Evolutionary conservation across 2,329 filamentous ascomycete species (phyloP).

Genomic region (Fusarium sp.): DNA sequence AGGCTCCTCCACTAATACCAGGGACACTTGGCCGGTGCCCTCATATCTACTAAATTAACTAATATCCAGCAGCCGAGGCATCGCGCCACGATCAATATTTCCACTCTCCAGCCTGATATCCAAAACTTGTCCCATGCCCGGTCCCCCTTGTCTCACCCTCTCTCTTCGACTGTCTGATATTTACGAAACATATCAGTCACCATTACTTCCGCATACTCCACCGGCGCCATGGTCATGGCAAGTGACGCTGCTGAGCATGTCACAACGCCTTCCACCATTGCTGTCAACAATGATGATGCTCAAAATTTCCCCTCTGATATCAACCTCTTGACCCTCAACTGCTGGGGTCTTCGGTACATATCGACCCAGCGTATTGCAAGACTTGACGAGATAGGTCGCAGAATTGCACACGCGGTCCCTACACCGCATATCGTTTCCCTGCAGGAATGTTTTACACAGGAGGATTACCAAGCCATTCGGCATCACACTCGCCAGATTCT

Average conservation of each 20-base stretch:
- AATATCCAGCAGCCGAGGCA: constrained; percentile 30
- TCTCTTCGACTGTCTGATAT: neutral
- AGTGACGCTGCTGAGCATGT: constrained; percentile 30
- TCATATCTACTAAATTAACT: constrained; percentile 27
- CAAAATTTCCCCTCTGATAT: constrained; percentile 65
- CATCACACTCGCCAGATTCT: constrained; percentile 76
- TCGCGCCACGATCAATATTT: constrained; percentile 11
- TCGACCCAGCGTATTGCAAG: constrained; percentile 81
- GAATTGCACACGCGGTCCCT: constrained; percentile 74
- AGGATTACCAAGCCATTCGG: constrained; percentile 83
- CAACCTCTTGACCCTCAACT: constrained; percentile 89
- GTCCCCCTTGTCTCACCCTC: neutral
- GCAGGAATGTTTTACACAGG: constrained; percentile 92
- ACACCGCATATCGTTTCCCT: constrained; percentile 87
- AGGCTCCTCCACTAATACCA: constrained; percentile 21
- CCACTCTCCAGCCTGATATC: neutral
- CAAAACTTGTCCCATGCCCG: neutral
- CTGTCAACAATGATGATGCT: constrained; percentile 37
- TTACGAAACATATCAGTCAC: constrained; percentile 2
- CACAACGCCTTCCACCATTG: constrained; percentile 33
- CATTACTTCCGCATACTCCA: constrained; percentile 24
- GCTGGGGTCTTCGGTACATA: constrained; percentile 94
- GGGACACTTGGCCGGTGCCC: constrained; percentile 4
- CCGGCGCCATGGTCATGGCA: constrained; percentile 34
- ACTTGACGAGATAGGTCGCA: constrained; percentile 83